phyloP scores from a whole-genome alignment of 108 stramenopile species.

The Discostella stelligeroides region DNA sequence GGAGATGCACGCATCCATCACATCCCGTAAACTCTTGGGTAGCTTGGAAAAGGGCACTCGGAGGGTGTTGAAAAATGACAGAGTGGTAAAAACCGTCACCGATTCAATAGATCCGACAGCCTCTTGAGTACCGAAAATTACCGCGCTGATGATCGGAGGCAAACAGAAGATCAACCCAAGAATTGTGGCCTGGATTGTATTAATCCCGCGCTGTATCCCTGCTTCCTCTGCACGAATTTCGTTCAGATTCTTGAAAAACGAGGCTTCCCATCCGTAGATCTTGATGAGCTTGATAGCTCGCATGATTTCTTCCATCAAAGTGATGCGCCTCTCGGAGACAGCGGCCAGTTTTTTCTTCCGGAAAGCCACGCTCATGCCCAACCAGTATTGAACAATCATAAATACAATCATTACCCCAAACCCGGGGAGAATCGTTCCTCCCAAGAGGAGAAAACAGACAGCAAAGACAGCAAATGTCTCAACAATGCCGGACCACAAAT shows the following conservation, averaged over 20 bases:
- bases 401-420: constrained; percentile 17
- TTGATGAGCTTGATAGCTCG: constrained; percentile 38
- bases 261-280: constrained; percentile 36
- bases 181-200: constrained; percentile 8
- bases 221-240: constrained; percentile 4
- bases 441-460: constrained; percentile 10
- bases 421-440: constrained; percentile 11
- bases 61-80: constrained; percentile 9
- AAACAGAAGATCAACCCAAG: constrained; percentile 8
- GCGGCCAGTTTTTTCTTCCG: constrained; percentile 13
- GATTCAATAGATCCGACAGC: constrained; percentile 9
- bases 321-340: neutral
- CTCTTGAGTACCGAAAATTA: constrained; percentile 3
- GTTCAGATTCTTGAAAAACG: constrained; percentile 19
- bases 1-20: constrained; percentile 5
- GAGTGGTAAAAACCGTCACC: constrained; percentile 5
- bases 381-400: constrained; percentile 19
- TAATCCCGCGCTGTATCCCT: constrained; percentile 8
- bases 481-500: constrained; percentile 18
- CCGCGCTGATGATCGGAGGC: constrained; percentile 6
- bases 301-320: constrained; percentile 13
- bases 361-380: constrained; percentile 14
- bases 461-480: constrained; percentile 11
- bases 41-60: constrained; percentile 6
- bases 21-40: constrained; percentile 2